phyloP scores from a whole-genome alignment of 805 yeast genomes.

The Jamesozyma jinghongensis region DNA sequence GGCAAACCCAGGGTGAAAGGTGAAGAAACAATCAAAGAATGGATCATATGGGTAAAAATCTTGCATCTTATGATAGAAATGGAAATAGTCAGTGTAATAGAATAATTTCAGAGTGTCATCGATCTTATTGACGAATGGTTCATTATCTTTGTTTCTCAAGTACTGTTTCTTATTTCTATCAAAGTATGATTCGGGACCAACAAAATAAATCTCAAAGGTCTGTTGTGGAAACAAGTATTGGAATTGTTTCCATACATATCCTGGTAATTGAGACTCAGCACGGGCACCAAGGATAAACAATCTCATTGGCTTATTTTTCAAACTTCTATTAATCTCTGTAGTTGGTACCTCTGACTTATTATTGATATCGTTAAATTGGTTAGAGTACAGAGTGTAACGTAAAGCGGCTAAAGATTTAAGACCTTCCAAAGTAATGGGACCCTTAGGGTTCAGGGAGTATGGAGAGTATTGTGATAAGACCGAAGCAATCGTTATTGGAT shows the following conservation, averaged over 20 bases:
- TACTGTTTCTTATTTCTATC: slow-evolving; percentile 63
- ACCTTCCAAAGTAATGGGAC: slow-evolving; percentile 87
- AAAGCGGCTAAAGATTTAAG: slow-evolving; percentile 88
- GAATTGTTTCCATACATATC: slow-evolving; percentile 91
- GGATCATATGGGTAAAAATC: slow-evolving; percentile 98
- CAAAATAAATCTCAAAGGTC: slow-evolving; percentile 77
- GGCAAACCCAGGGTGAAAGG: slow-evolving; percentile 92
- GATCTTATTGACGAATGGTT: slow-evolving; percentile 56
- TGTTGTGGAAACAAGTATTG: slow-evolving; percentile 76
- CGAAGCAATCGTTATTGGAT: slow-evolving; percentile 84
- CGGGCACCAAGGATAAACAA: slow-evolving; percentile 85
- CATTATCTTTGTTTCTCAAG: slow-evolving; percentile 39
- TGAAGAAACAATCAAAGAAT: slow-evolving; percentile 81
- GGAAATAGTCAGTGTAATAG: slow-evolving; percentile 86
- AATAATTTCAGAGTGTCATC: slow-evolving; percentile 67
- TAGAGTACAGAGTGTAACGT: slow-evolving; percentile 72
- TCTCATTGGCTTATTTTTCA: slow-evolving; percentile 79
- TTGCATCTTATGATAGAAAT: slow-evolving; percentile 80
- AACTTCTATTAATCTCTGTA: neutral
- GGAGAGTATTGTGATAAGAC: slow-evolving; percentile 80
- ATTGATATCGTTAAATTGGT: neutral
- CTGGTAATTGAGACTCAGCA: slow-evolving; percentile 88
- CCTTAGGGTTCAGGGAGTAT: slow-evolving; percentile 68
- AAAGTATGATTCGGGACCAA: slow-evolving; percentile 86
- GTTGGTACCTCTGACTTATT: neutral